A percentile compares a stretch with the other conserved stretches of the same genome.
Evolutionary conservation across 768 basidiomycete species (phyloP).

Genomic region (Lyophyllum atratum): DNA sequence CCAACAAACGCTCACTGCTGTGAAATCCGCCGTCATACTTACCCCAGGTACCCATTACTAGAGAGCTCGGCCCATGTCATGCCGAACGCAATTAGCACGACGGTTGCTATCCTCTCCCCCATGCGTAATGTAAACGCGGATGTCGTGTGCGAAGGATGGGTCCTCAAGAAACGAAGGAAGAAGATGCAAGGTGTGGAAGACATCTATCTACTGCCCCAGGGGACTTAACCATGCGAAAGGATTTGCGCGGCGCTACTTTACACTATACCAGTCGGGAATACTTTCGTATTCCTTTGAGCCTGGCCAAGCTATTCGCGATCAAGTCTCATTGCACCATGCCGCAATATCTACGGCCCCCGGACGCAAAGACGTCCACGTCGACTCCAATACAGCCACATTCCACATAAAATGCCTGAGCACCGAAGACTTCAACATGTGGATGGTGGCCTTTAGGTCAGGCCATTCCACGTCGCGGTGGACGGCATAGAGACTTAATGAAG

Average conservation of each 20-base stretch:
- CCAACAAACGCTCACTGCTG: not conserved
- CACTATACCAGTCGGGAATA: constrained; percentile 65
- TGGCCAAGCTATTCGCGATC: constrained; percentile 70
- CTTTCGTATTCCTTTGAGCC: constrained; percentile 77
- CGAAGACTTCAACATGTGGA: constrained; percentile 76
- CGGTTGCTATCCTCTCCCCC: not conserved
- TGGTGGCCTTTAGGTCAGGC: constrained; percentile 67
- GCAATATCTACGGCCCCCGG: constrained; percentile 78
- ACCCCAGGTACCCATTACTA: constrained; percentile 2
- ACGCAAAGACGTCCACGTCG: constrained; percentile 79
- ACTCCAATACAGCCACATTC: constrained; percentile 75
- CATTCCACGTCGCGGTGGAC: constrained; percentile 1
- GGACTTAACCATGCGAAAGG: constrained; percentile 42
- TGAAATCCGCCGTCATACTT: not conserved
- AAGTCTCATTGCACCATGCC: constrained; percentile 63
- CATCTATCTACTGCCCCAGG: not conserved
- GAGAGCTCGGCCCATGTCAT: not conserved
- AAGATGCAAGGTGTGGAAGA: constrained; percentile 74
- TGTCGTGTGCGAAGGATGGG: constrained; percentile 70
- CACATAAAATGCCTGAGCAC: constrained; percentile 77
- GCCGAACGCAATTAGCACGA: not conserved
- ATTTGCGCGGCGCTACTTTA: constrained; percentile 84
- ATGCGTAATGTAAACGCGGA: constrained; percentile 11
- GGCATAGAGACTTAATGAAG: not conserved
- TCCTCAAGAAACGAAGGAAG: constrained; percentile 85